A percentile compares a stretch with the other conserved stretches of the same genome.
These are phyloP conservation scores for Lycium barbarum DNA, from an alignment of 257 asterid genomes.

Conservation along the genomic window DNA sequence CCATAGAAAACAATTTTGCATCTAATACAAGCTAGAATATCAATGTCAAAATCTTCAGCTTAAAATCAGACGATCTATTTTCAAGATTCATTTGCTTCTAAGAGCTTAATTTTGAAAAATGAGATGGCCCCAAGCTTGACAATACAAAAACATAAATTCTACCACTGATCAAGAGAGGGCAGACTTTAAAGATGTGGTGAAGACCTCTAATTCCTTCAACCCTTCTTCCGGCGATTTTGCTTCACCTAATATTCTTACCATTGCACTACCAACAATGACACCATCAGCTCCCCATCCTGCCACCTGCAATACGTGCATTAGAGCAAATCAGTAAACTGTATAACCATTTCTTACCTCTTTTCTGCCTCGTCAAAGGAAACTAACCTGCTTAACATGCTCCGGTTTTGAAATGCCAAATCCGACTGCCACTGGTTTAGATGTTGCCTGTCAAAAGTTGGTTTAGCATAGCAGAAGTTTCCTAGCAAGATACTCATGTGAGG, in stretches of 20 bases:
- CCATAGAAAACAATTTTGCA: not conserved
- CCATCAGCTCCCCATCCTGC: conserved; percentile 97
- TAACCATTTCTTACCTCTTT: too few relatives aligned
- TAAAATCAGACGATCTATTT: not conserved
- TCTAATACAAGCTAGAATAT: not conserved
- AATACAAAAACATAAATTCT: not conserved
- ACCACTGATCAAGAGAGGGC: conserved; percentile 50
- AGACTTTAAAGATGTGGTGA: conserved; percentile 72
- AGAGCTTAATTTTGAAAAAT: not conserved
- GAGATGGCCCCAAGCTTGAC: not conserved
- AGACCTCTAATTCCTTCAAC: conserved; percentile 66
- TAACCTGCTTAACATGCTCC: conserved; percentile 83
- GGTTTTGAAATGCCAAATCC: conserved; percentile 94
- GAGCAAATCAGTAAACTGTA: not conserved
- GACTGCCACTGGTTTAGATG: conserved; percentile 82
- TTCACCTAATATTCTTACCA: conserved; percentile 74
- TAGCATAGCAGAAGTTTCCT: not conserved
- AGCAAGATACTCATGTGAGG: not conserved
- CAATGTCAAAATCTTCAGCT: not conserved
- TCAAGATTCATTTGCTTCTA: not conserved
- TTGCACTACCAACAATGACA: conserved; percentile 92
- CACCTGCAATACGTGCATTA: conserved; percentile 49
- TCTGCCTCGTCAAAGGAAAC: not conserved
- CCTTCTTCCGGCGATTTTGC: conserved; percentile 90
- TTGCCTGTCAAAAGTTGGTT: conserved; percentile 51